Percentiles rank a stretch among this genome's conserved stretches.
phyloP scores from a whole-genome alignment of 139 green algal genomes.

The Yamagishiella unicocca region DNA sequence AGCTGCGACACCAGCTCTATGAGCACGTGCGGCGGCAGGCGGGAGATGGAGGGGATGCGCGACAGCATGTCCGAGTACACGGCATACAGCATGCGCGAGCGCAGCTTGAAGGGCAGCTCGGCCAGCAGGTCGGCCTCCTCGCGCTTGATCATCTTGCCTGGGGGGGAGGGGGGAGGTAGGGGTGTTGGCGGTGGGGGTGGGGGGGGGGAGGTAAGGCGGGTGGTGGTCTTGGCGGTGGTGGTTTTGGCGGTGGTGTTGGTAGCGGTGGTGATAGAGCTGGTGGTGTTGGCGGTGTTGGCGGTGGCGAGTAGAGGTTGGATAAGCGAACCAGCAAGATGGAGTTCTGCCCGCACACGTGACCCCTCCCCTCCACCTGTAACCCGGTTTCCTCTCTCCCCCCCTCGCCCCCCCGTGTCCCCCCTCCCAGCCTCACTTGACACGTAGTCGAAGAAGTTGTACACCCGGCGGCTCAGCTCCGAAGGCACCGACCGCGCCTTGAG shows the following conservation, averaged over 20 bases:
- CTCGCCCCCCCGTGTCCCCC: too few relatives aligned
- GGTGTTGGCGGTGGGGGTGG: background rate
- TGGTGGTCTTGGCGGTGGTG: background rate
- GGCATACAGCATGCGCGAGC: constrained; percentile 11
- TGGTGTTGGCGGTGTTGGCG: too few relatives aligned
- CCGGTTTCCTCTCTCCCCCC: too few relatives aligned
- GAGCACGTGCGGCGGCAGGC: constrained; percentile 36
- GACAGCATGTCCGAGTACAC: constrained; percentile 27
- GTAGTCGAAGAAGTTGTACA: constrained; percentile 51
- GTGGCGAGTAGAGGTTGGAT: too few relatives aligned
- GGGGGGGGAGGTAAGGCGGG: background rate
- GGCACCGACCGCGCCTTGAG: constrained; percentile 46
- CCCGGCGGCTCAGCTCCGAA: constrained; percentile 36
- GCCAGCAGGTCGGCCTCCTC: constrained; percentile 39
- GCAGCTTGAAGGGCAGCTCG: constrained; percentile 51
- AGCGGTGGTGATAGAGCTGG: too few relatives aligned
- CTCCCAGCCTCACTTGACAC: constrained; percentile 15
- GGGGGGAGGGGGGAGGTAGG: background rate
- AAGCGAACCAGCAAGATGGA: too few relatives aligned
- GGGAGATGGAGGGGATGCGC: constrained; percentile 15
- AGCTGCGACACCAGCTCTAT: constrained; percentile 39
- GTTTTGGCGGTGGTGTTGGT: too few relatives aligned
- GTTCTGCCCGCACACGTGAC: too few relatives aligned
- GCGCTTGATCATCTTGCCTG: constrained; percentile 42
- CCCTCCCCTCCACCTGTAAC: too few relatives aligned